Conservation (phyloP, 352 stramenopile genomes). For the Globisporangium uncinulatum region DNA sequence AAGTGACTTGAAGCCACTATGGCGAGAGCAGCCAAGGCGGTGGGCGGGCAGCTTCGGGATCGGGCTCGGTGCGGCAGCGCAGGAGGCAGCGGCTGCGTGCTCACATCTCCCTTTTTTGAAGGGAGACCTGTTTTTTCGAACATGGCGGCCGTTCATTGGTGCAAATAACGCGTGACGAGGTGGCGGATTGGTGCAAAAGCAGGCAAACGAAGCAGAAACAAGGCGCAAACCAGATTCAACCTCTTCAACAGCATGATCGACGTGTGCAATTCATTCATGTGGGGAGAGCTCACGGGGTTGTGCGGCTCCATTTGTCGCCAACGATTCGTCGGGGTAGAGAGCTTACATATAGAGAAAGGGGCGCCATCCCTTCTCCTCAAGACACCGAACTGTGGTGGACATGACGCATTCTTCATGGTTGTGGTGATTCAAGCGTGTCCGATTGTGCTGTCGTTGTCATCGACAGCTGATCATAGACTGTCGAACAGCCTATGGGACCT, state of each 20-base stretch:
- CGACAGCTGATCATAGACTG: background rate
- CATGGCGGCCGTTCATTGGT: background rate
- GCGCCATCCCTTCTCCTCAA: no score
- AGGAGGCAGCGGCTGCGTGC: slow-evolving; percentile 3
- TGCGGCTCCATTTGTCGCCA: no score
- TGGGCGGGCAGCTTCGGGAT: no score
- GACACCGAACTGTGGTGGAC: no score
- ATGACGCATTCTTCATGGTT: no score
- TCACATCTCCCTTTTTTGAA: slow-evolving; percentile 10
- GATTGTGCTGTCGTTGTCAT: no score
- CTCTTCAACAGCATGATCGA: slow-evolving; percentile 5
- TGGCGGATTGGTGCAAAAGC: slow-evolving; percentile 4
- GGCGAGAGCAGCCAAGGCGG: background rate
- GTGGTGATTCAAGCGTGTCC: no score
- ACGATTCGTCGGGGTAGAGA: no score
- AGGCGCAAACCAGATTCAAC: background rate
- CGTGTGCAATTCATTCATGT: no score
- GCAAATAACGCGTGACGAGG: background rate
- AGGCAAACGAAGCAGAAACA: background rate
- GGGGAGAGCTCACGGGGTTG: no score
- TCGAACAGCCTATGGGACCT: background rate
- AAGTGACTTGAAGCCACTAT: slow-evolving; percentile 8
- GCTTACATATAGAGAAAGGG: no score
- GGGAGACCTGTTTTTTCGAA: background rate
- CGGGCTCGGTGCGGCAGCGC: background rate